A percentile compares a stretch with the other conserved stretches of the same genome.
Conservation (phyloP, 2,329 filamentous ascomycete species). For the Penicillium sp. region DNA sequence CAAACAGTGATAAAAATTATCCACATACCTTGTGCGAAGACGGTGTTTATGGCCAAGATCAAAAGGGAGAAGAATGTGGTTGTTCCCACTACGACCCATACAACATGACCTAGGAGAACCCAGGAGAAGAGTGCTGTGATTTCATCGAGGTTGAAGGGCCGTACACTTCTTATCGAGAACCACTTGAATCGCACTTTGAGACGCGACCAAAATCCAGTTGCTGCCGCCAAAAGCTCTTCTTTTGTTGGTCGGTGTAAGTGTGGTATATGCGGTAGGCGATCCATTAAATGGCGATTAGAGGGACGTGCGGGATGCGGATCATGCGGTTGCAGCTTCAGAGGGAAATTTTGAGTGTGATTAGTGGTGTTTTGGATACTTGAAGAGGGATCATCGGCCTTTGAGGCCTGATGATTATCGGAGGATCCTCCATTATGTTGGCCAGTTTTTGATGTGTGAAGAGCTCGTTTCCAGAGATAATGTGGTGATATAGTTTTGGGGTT, state of each 20-base stretch:
- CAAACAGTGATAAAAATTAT: constrained; percentile 18
- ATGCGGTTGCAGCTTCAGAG: constrained; percentile 26
- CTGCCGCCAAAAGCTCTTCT: constrained; percentile 86
- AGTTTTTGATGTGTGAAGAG: constrained; percentile 32
- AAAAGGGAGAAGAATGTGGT: constrained; percentile 94
- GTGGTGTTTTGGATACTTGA: constrained; percentile 6
- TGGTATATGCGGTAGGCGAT: constrained; percentile 69
- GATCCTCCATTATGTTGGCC: constrained; percentile 13
- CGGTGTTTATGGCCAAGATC: constrained; percentile 90
- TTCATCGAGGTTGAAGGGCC: constrained; percentile 94
- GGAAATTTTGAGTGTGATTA: constrained; percentile 1
- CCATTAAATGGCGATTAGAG: constrained; percentile 49
- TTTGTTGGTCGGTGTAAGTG: constrained; percentile 81
- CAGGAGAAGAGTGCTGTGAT: constrained; percentile 95
- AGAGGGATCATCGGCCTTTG: constrained; percentile 14
- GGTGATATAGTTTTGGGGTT: constrained; percentile 31
- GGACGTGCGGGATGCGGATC: constrained; percentile 17
- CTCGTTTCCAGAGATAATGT: constrained; percentile 32
- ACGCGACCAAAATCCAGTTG: constrained; percentile 89
- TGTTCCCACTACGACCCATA: constrained; percentile 95
- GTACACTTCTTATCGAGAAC: constrained; percentile 90
- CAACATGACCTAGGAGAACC: constrained; percentile 88
- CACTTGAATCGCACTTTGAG: constrained; percentile 94
- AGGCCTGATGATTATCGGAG: constrained; percentile 14
- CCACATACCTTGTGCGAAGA: constrained; percentile 80